These are phyloP conservation scores for Spizellomyces sp. DNA, from an alignment of 192 early-diverging fungal species.

Conservation along the genomic window DNA sequence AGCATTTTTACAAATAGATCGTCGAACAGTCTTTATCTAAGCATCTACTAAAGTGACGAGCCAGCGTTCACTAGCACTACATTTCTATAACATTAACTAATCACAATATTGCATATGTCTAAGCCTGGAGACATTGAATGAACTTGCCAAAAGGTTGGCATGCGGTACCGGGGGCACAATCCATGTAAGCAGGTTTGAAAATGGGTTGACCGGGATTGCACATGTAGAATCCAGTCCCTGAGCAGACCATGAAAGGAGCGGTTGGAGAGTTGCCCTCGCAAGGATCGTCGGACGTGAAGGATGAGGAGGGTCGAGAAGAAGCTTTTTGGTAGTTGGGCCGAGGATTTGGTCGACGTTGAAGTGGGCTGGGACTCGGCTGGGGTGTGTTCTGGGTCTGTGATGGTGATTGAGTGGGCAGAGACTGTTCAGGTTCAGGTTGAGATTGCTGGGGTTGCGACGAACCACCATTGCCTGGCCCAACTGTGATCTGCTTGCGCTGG, in stretches of 20 bases:
- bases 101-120: no score
- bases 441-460: background rate
- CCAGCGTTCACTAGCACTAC: no score
- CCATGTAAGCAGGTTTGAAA: background rate
- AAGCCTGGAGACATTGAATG: slow-evolving; percentile 10
- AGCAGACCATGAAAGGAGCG: slow-evolving; percentile 8
- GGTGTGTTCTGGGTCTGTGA: background rate
- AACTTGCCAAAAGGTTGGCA: slow-evolving; percentile 25
- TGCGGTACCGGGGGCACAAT: slow-evolving; percentile 18
- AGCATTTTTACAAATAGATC: no score
- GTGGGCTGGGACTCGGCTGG: background rate
- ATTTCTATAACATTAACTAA: no score
- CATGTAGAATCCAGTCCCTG: background rate
- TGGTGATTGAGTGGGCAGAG: background rate
- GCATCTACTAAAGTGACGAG: no score
- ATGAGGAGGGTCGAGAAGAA: no score
- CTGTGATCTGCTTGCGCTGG: background rate
- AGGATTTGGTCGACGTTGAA: background rate
- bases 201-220: slow-evolving; percentile 20
- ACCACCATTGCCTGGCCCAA: background rate
- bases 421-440: background rate
- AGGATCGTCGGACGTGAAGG: no score
- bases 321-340: no score
- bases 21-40: no score
- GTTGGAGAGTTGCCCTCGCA: no score